Evolutionary conservation across 2,329 filamentous ascomycete species (phyloP), one percentile per base, ranked within the genome.

Genomic region (Trichoderma endophyticum): DNA sequence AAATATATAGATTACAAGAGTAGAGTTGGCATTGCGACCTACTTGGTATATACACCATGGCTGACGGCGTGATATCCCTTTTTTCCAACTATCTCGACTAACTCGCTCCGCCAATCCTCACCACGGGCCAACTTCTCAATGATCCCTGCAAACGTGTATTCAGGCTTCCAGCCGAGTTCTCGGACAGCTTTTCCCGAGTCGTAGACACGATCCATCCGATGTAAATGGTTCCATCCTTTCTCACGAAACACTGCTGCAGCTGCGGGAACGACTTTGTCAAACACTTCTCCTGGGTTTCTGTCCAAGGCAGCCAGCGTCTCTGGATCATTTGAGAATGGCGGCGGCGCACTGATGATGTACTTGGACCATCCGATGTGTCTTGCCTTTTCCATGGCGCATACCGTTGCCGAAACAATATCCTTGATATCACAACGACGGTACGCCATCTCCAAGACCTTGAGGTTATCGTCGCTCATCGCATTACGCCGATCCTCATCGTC

Each of bases 371-470:
- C 68, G 2, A 84, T 73, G 2, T 75, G 73, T 2, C 56, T 64
- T 1, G 81, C 83, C 54, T 74, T 79, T 3, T 71, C 36, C 82
- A 84, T 80, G 9, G 80, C 83, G 39, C 80, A 82, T 3, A 80
- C 78, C 14, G 82, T 80, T 0, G 84, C 84, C 2, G 75, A 76
- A 5, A 85, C 84, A 3, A 85, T 79, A 61, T 86, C 84, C 30
- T 80, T 79, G 1, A 86, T 77, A 71, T 86, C 84, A 34, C 80
- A 82, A 30, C 84, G 77, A 4, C 84, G 81, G 63, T 85, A 84
- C 0, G 84, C 80, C 68, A 86, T 77, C 76, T 86, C 84, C n/a
- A 84, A 76, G 7, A 85, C 82, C 74, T 86, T 86, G 56, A 86
- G 79, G 73, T 86, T 86, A n/a, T 81, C 83, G 34, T 81, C 82